Evolutionary conservation across 2,329 filamentous ascomycete genomes (phyloP).

Genomic region (Chalara sp.): DNA sequence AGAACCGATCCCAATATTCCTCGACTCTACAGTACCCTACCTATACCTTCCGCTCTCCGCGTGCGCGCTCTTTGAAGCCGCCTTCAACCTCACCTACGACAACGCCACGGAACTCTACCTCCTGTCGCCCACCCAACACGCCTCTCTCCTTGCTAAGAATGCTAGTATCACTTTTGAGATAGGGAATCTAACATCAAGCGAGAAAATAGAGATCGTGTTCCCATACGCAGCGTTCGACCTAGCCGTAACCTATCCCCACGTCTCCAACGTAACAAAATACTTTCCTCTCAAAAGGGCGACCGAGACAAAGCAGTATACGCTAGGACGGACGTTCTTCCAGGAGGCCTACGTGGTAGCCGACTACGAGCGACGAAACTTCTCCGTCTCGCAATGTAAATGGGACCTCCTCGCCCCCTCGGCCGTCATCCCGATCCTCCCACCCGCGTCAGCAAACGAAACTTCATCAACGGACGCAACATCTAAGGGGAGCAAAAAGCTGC

Average conservation of each 20-base stretch:
- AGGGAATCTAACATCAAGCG: constrained; percentile 15
- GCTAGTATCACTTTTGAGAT: constrained; percentile 27
- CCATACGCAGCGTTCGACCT: constrained; percentile 33
- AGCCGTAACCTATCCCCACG: constrained; percentile 26
- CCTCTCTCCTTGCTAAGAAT: constrained; percentile 20
- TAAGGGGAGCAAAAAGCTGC: too few species aligned
- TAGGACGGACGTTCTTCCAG: constrained; percentile 32
- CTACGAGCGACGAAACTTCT: constrained; percentile 33
- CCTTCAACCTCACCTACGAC: constrained; percentile 31
- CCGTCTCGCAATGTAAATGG: constrained; percentile 23
- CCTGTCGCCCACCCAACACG: constrained; percentile 18
- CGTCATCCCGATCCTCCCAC: too few species aligned
- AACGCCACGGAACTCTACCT: constrained; percentile 28
- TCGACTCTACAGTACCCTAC: constrained; percentile 33
- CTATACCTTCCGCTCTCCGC: constrained; percentile 30
- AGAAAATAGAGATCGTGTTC: constrained; percentile 25
- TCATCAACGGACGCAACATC: too few species aligned
- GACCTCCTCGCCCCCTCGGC: too few species aligned
- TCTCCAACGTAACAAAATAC: constrained; percentile 22
- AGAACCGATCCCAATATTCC: constrained; percentile 3
- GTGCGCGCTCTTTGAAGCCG: constrained; percentile 28
- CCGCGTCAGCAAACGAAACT: too few species aligned
- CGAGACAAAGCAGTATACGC: constrained; percentile 28
- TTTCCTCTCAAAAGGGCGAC: constrained; percentile 30
- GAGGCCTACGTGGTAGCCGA: constrained; percentile 29